Conservation (phyloP, 768 basidiomycete species). For the Tylopilus sp. region DNA sequence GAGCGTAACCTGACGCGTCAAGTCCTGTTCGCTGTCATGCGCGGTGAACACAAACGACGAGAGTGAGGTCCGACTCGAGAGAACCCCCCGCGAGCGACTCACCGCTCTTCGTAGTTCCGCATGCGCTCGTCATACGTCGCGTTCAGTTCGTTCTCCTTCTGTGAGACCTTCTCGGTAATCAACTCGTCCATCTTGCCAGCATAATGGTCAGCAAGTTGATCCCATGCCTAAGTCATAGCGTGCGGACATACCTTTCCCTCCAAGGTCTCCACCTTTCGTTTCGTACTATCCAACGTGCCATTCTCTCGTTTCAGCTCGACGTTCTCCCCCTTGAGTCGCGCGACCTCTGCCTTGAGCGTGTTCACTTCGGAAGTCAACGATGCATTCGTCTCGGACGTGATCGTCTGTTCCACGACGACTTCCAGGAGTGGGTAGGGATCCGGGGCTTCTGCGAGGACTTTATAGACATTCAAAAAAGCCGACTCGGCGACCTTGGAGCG, state of each 20-base stretch:
- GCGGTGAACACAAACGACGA: neutral
- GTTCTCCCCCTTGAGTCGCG: slow-evolving; percentile 77
- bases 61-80: neutral
- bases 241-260: slow-evolving; percentile 67
- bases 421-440: slow-evolving; percentile 97
- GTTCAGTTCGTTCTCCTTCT: slow-evolving; percentile 95
- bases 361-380: slow-evolving; percentile 59
- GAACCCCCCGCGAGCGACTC: slow-evolving; percentile 15
- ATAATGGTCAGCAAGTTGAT: no score
- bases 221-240: no score
- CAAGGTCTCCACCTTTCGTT: slow-evolving; percentile 75
- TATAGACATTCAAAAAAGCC: slow-evolving; percentile 95
- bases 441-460: slow-evolving; percentile 92
- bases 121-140: slow-evolving; percentile 96
- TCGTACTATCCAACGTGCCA: slow-evolving; percentile 58
- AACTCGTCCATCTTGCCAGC: slow-evolving; percentile 99
- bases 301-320: slow-evolving; percentile 73
- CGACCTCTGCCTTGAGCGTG: slow-evolving; percentile 71
- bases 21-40: slow-evolving; percentile 91
- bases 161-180: slow-evolving; percentile 82
- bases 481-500: slow-evolving; percentile 91
- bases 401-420: slow-evolving; percentile 93
- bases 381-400: slow-evolving; percentile 50
- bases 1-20: slow-evolving; percentile 88
- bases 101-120: slow-evolving; percentile 96